Evolutionary conservation across 2,329 filamentous ascomycete species (phyloP).

Genomic region (Chrysoporthe deuterocubensis): DNA sequence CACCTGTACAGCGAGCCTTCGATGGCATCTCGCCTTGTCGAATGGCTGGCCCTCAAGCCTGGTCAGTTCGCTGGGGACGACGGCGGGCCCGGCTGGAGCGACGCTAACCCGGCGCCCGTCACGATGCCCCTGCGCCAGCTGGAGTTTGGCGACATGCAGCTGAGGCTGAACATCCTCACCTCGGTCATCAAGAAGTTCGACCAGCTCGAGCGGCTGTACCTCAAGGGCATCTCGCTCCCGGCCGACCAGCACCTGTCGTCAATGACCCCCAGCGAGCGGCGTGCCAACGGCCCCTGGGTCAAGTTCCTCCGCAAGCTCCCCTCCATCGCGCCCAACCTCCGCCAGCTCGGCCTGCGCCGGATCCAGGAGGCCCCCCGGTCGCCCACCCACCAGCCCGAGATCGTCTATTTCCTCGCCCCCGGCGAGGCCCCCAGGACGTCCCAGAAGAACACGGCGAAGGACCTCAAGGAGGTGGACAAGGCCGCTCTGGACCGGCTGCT

Average conservation of each 20-base stretch:
- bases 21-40: conserved; percentile 39
- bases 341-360: not conserved
- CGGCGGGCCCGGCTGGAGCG: not conserved
- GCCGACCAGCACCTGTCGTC: not conserved
- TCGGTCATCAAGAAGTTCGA: conserved; percentile 17
- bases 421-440: not conserved
- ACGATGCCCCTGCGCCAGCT: conserved; percentile 16
- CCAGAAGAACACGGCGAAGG: not conserved
- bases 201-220: conserved; percentile 2
- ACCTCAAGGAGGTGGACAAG: not conserved
- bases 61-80: not conserved
- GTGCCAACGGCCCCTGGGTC: conserved; percentile 14
- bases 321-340: conserved; percentile 2
- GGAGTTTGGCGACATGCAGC: conserved; percentile 12
- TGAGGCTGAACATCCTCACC: not conserved
- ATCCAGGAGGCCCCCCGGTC: not conserved
- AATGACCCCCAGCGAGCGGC: not conserved
- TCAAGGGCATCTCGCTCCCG: not conserved
- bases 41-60: conserved; percentile 42
- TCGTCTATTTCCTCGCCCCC: not conserved
- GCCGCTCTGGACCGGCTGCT: conserved; percentile 5
- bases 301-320: conserved; percentile 14
- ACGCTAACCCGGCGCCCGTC: conserved; percentile 21
- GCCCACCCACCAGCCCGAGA: not conserved
- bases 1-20: not conserved